Evolutionary conservation across 805 yeast species (phyloP).

Genomic region (Vanderwaltozyma verrucispora): DNA sequence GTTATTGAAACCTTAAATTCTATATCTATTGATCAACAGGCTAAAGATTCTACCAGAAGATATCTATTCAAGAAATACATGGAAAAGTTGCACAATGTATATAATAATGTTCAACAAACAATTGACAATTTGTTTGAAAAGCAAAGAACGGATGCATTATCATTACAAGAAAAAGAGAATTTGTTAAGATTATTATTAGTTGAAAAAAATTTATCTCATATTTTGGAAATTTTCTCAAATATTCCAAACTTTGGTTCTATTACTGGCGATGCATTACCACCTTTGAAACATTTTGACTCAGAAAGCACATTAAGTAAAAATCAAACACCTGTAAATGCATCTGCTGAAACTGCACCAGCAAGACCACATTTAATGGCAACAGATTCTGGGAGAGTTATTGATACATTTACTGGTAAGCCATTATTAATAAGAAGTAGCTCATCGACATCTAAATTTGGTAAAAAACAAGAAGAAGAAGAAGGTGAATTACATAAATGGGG

Average conservation of each 20-base stretch:
- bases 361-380: constrained; percentile 64
- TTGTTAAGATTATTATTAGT: constrained; percentile 57
- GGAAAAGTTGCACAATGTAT: constrained; percentile 30
- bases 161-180: constrained; percentile 64
- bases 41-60: constrained; percentile 22
- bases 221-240: constrained; percentile 29
- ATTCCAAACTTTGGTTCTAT: constrained; percentile 17
- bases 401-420: constrained; percentile 62
- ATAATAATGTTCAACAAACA: constrained; percentile 35
- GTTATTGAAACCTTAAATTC: constrained; percentile 35
- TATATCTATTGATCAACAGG: constrained; percentile 20
- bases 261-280: constrained; percentile 2
- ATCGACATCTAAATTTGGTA: constrained; percentile 54
- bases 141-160: constrained; percentile 44
- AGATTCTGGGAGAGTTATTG: constrained; percentile 51
- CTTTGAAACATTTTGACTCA: constrained; percentile 1
- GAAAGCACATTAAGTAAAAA: background rate
- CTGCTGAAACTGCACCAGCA: background rate
- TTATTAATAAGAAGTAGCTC: constrained; percentile 51
- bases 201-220: constrained; percentile 57
- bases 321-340: background rate
- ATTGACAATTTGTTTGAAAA: constrained; percentile 49
- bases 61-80: constrained; percentile 32
- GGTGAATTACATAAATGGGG: constrained; percentile 89
- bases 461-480: constrained; percentile 81